Percentiles rank a stretch among this genome's conserved stretches.
Conservation (phyloP, 2,329 filamentous ascomycete species). For the Thelonectria discophora region DNA sequence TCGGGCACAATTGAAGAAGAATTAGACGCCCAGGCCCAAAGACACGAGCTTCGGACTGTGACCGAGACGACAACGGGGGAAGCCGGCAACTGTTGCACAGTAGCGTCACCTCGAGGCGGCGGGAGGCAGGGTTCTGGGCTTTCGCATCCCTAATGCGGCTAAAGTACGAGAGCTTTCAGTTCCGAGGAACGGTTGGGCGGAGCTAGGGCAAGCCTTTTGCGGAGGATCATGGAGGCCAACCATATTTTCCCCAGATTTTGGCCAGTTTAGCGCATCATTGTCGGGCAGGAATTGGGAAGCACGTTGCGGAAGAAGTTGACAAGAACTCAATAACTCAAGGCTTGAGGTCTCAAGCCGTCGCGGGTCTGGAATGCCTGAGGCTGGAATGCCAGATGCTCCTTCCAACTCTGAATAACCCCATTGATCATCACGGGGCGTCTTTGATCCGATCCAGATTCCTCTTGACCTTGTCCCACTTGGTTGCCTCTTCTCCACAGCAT, state of each 20-base stretch:
- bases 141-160: conserved; percentile 26
- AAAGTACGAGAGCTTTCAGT: conserved; percentile 21
- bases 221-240: not conserved
- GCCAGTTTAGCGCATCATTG: not conserved
- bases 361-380: too few species aligned
- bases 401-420: too few species aligned
- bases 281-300: not conserved
- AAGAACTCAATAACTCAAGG: not conserved
- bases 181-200: conserved; percentile 21
- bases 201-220: not conserved
- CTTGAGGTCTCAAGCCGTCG: not conserved
- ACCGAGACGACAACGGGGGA: conserved; percentile 39
- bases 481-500: too few species aligned
- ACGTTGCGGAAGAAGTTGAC: too few species aligned
- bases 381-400: too few species aligned
- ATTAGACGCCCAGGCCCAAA: conserved; percentile 33
- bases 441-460: too few species aligned
- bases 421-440: too few species aligned
- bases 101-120: conserved; percentile 30
- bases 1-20: conserved; percentile 20
- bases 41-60: conserved; percentile 41
- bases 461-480: too few species aligned
- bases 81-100: conserved; percentile 33
- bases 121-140: conserved; percentile 22
- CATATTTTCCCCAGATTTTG: not conserved